These are phyloP conservation scores for Fusarium sp. DNA, from an alignment of 2,329 filamentous ascomycete species.

Conservation along the genomic window DNA sequence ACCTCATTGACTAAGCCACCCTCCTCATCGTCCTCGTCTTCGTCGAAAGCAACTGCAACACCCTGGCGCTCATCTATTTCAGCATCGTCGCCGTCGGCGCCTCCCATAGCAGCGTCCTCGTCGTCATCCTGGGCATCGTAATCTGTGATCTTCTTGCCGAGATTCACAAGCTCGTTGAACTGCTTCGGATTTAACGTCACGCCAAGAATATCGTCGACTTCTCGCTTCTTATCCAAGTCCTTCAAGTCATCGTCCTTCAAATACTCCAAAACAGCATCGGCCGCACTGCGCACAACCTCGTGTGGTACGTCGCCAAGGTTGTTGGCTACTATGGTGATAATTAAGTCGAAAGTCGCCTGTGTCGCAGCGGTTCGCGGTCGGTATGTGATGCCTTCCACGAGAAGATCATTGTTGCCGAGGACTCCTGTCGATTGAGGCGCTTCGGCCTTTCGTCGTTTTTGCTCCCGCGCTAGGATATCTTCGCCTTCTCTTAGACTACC, in stretches of 20 bases:
- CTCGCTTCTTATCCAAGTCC: slow-evolving; percentile 98
- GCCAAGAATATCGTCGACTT: slow-evolving; percentile 94
- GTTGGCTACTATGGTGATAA: slow-evolving; percentile 88
- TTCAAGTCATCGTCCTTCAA: slow-evolving; percentile 96
- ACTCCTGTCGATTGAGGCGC: slow-evolving; percentile 76
- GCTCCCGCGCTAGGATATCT: slow-evolving; percentile 84
- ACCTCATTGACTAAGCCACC: slow-evolving; percentile 85
- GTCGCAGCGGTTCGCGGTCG: slow-evolving; percentile 92
- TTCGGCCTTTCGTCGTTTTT: slow-evolving; percentile 87
- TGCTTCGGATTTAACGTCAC: slow-evolving; percentile 84
- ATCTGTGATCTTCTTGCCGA: slow-evolving; percentile 99
- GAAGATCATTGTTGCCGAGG: slow-evolving; percentile 83
- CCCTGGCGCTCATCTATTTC: slow-evolving; percentile 95
- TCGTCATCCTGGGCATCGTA: slow-evolving; percentile 98
- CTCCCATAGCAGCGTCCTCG: slow-evolving; percentile 81
- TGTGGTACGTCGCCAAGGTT: slow-evolving; percentile 93
- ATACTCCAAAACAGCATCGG: slow-evolving; percentile 89
- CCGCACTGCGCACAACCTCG: slow-evolving; percentile 91
- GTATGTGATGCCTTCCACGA: slow-evolving; percentile 93
- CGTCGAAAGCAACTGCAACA: slow-evolving; percentile 97
- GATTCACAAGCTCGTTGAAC: slow-evolving; percentile 95
- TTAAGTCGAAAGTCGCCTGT: slow-evolving; percentile 91
- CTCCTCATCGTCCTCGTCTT: slow-evolving; percentile 87
- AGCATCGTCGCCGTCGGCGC: slow-evolving; percentile 71
- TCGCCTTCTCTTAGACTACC: slow-evolving; percentile 83